phyloP scores from a whole-genome alignment of 225 moss, liverwort and hornwort species.

The Ulota crispa region DNA sequence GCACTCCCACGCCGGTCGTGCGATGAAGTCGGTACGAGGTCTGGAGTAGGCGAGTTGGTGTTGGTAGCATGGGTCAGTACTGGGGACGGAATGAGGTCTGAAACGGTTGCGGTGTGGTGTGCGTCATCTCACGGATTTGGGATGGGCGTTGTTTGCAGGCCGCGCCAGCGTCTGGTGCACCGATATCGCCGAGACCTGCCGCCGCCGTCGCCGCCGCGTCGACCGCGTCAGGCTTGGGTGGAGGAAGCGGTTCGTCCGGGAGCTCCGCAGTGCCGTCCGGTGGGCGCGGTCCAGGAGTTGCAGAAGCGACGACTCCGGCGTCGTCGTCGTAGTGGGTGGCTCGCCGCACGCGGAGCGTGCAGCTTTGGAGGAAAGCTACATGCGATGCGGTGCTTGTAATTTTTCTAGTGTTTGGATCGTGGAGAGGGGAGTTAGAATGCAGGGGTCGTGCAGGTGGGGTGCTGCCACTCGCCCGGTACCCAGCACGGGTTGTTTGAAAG shows the following conservation, averaged over 20 bases:
- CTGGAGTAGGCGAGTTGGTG: background rate
- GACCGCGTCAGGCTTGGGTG: background rate
- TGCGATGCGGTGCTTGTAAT: conserved; percentile 1
- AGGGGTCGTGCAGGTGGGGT: background rate
- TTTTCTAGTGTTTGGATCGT: conserved; percentile 13
- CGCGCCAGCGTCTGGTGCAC: background rate
- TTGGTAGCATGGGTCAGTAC: too few species aligned
- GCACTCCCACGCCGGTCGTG: background rate
- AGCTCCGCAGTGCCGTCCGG: conserved; percentile 10
- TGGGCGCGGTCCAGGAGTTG: conserved; percentile 23
- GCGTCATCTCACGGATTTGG: background rate
- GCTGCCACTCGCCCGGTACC: background rate
- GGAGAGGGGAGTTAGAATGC: conserved; percentile 13
- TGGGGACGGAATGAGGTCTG: background rate
- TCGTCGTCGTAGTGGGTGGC: conserved; percentile 29
- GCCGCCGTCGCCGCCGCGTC: background rate
- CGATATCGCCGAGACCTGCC: conserved; percentile 25
- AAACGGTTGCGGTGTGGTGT: background rate
- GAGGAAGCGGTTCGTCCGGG: conserved; percentile 16
- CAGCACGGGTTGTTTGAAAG: conserved; percentile 17
- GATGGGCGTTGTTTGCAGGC: conserved; percentile 15
- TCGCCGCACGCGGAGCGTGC: background rate
- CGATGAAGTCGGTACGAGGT: too few species aligned
- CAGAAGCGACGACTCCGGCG: conserved; percentile 27
- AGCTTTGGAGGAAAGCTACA: conserved; percentile 8